Base-by-base conservation (phyloP, 495 filamentous ascomycete genomes). In the Hypoxylon subgilvum region DNA sequence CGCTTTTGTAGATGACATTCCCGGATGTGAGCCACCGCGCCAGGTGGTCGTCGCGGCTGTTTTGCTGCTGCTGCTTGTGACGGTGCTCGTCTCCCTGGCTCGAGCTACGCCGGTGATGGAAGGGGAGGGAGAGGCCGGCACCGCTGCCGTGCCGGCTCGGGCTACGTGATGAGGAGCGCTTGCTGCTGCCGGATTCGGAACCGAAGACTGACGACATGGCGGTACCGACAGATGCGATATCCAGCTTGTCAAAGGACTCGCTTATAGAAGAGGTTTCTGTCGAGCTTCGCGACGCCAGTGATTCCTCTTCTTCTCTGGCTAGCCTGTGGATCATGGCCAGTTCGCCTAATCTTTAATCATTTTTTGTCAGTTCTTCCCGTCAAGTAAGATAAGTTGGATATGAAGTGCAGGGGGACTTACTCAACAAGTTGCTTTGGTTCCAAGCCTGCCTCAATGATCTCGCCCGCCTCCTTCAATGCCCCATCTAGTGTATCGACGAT, bases 1-100 rank as follows among this genome's bases (percentile, higher is more conserved):
- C 90, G 63, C 84, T 86, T 77, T 93, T 93, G 66, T 89, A 94
- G 17, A 94, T 85, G 27, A 96, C 90, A 73, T 95, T 96, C 1
- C 93, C 93, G 17, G 73, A 79, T 48, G 85, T 76, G 53, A 96
- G 70, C 90, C 91, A 94, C 16, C 85, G 78, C 42, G 77, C 75
- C 69, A 91, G 65, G 17, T 82, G 81, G 30, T 83, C 75, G 35
- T 87, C 79, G 22, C 68, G 54, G 34, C 19, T 7, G 23, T 46
- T 72, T 49, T 47, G 75, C 70, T 31, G 59, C 58, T 41, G 72
- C 69, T 53, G 59, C 18, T 78, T 74, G 17, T 72, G 64, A 19
- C 71, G 23, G 6, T 65, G 60, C 1, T 64, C 63, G 2, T 53
- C 4, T 32, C 56, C 52, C 36, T 65, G 43, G 30, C 66, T 71